Evolutionary conservation across 768 basidiomycete species (phyloP).

Genomic region (Sporobolomyces phaffii): DNA sequence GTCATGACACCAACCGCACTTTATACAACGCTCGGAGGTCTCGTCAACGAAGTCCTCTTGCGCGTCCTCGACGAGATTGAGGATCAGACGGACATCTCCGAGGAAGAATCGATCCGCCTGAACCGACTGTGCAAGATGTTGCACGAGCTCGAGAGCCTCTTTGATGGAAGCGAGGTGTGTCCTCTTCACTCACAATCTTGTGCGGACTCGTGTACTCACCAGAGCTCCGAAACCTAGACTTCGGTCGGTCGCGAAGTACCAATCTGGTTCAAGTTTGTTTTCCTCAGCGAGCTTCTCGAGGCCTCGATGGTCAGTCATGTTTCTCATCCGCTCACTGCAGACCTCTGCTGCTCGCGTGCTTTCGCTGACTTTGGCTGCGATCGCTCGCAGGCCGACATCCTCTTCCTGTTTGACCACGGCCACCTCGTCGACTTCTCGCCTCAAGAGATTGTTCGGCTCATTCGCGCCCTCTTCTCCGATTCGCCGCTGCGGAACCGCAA

Average conservation of each 20-base stretch:
- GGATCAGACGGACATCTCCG: conserved; percentile 48
- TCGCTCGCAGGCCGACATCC: conserved; percentile 48
- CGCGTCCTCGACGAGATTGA: conserved; percentile 46
- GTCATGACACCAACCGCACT: conserved; percentile 44
- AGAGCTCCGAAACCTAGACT: conserved; percentile 33
- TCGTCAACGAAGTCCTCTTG: conserved; percentile 45
- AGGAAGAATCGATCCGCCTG: conserved; percentile 47
- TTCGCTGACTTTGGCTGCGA: not conserved
- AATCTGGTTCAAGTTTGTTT: conserved; percentile 51
- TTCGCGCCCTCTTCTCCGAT: conserved; percentile 48
- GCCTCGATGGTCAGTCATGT: conserved; percentile 35
- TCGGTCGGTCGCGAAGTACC: conserved; percentile 47
- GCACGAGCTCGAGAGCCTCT: conserved; percentile 47
- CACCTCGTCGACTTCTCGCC: conserved; percentile 49
- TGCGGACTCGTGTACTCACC: too few species aligned
- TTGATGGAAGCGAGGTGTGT: conserved; percentile 38
- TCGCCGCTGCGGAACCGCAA: conserved; percentile 38
- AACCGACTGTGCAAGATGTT: conserved; percentile 47
- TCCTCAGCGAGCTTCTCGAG: conserved; percentile 50
- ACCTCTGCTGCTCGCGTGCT: not conserved
- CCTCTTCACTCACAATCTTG: too few species aligned
- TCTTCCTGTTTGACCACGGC: conserved; percentile 49
- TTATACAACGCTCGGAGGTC: conserved; percentile 44
- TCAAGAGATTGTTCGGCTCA: conserved; percentile 47
- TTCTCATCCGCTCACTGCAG: too few species aligned